These are phyloP conservation scores for Pseudopithomyces chartarum DNA, from an alignment of 2,329 filamentous ascomycete genomes.

Conservation along the genomic window DNA sequence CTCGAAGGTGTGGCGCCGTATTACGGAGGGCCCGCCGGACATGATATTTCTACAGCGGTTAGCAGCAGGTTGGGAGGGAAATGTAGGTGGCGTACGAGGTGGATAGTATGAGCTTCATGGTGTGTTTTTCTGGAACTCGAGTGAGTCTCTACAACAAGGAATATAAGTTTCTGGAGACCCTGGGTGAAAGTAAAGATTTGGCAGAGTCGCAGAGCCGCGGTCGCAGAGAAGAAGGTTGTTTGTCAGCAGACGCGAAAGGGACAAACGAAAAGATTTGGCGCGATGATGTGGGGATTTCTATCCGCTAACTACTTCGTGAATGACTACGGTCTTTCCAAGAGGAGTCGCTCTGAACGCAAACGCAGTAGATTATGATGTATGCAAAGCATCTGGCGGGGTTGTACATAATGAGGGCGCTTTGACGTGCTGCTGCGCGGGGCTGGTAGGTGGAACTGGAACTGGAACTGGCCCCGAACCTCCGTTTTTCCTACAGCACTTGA, in stretches of 20 bases:
- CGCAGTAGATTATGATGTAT: too few relatives aligned
- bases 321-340: too few relatives aligned
- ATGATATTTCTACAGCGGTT: slow-evolving; percentile 78
- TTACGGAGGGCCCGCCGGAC: slow-evolving; percentile 79
- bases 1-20: slow-evolving; percentile 75
- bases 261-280: background rate
- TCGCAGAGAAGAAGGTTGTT: background rate
- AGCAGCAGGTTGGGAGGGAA: slow-evolving; percentile 14
- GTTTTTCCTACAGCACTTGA: slow-evolving; percentile 7
- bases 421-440: slow-evolving; percentile 20
- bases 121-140: slow-evolving; percentile 32
- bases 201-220: background rate
- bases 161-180: background rate
- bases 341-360: too few relatives aligned
- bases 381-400: background rate
- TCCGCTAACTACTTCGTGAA: background rate
- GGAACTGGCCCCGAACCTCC: slow-evolving; percentile 11
- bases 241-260: background rate
- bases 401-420: slow-evolving; percentile 11
- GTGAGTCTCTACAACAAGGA: background rate
- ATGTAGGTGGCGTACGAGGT: slow-evolving; percentile 71
- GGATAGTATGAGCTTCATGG: slow-evolving; percentile 82
- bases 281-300: background rate
- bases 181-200: background rate
- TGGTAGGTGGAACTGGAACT: slow-evolving; percentile 7